These are phyloP conservation scores for Suhomyces sp. DNA, from an alignment of 805 yeast species.

Conservation along the genomic window DNA sequence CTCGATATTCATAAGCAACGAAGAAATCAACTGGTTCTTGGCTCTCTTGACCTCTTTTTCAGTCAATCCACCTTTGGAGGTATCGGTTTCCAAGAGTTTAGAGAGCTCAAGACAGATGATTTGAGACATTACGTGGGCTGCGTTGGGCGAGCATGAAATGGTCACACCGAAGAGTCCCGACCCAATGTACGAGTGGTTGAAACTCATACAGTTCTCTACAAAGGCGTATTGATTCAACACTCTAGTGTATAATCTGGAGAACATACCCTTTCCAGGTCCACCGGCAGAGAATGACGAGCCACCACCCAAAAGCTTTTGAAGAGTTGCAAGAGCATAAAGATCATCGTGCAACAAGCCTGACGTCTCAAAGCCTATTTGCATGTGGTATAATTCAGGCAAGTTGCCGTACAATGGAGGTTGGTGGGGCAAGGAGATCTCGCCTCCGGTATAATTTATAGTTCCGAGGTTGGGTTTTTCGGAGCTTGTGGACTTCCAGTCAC, in stretches of 20 bases:
- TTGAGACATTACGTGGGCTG: slow-evolving; percentile 80
- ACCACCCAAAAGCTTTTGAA: slow-evolving; percentile 90
- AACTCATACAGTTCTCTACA: slow-evolving; percentile 82
- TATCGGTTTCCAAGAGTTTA: slow-evolving; percentile 30
- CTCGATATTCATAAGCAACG: slow-evolving; percentile 89
- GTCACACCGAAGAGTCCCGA: slow-evolving; percentile 91
- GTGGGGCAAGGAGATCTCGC: slow-evolving; percentile 37
- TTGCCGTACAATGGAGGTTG: slow-evolving; percentile 41
- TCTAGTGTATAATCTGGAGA: slow-evolving; percentile 85
- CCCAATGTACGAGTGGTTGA: slow-evolving; percentile 87
- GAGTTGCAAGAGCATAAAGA: slow-evolving; percentile 82
- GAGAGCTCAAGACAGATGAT: slow-evolving; percentile 53
- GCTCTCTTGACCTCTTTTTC: slow-evolving; percentile 81
- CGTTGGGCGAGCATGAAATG: slow-evolving; percentile 79
- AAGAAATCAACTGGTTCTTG: slow-evolving; percentile 84
- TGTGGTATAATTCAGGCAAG: slow-evolving; percentile 76
- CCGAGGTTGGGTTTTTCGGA: slow-evolving; percentile 33
- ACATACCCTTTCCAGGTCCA: slow-evolving; percentile 99
- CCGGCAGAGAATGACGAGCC: slow-evolving; percentile 98
- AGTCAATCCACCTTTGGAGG: slow-evolving; percentile 54
- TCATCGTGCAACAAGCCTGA: slow-evolving; percentile 79
- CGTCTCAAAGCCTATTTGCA: slow-evolving; percentile 87
- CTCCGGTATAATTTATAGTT: slow-evolving; percentile 62
- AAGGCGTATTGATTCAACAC: slow-evolving; percentile 89
- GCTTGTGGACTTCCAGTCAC: slow-evolving; percentile 45